Evolutionary conservation across 2,329 filamentous ascomycete species (phyloP), one percentile per base, ranked within the genome.

Genomic region (Ceratocystis destructans): DNA sequence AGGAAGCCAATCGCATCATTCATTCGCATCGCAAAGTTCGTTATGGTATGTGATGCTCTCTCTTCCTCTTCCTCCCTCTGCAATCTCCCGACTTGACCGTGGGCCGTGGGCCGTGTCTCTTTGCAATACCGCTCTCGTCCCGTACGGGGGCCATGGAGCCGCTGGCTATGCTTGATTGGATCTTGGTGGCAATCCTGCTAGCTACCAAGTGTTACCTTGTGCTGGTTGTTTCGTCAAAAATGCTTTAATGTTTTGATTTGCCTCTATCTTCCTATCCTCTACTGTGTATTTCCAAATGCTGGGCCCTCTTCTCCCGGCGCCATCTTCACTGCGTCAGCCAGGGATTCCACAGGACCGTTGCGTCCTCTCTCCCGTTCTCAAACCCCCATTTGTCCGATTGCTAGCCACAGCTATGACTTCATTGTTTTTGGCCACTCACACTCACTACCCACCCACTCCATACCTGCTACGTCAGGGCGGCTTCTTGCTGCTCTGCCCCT

Each of bases 11-110:
- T 72, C 82, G 83, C 71, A 87, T 87, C 75, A 87, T 87, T 70
- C 84, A 87, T 73, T 86, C 83, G 64, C 84, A 87, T 73, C 82
- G 84, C 70, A 87, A 87, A 74, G 84, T 87, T 66, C 80, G 84
- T 72, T 87, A 87, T 74, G 84, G 84, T 86, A 79, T 73, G 83
- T 77, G 59, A 22, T 59, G 55, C 28, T 8, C 28, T 53, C 20
- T 53, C 48, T 25, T 22, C 8, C 46, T 20, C 46, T 22, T 17
- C n/a, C 48, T 15, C 20, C 48, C 48, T 8, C 7, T 53, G 48
- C 48, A 10, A n/a, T 2, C 20, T 28, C 3, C 48, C 22, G 20
- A 2, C 48, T 28, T 10, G 48, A 10, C n/a, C n/a, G n/a, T n/a
- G n/a, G n/a, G 22, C 48, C 8, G 10, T 25, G 8, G 45, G 45